Percentiles rank a stretch among this genome's conserved stretches.
Conservation (phyloP, 2,329 filamentous ascomycete genomes). For the Bimuria novae-zelandiae region DNA sequence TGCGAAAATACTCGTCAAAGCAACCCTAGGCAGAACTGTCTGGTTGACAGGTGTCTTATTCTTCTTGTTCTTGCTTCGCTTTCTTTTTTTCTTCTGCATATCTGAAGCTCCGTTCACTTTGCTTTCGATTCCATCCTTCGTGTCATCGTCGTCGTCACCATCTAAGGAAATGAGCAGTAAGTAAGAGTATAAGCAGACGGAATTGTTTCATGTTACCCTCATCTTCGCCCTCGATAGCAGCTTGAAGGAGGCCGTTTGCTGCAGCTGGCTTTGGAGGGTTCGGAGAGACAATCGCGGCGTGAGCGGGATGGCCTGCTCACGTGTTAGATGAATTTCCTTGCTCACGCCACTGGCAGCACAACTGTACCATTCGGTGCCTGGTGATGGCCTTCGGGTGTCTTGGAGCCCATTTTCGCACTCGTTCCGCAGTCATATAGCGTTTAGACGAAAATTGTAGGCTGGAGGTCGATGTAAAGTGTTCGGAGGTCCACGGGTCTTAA, state of each 20-base stretch:
- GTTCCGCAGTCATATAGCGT: slow-evolving; percentile 12
- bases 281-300: slow-evolving; percentile 26
- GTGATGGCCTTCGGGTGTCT: slow-evolving; percentile 44
- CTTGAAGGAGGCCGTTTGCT: slow-evolving; percentile 42
- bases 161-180: slow-evolving; percentile 10
- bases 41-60: slow-evolving; percentile 67
- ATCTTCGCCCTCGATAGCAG: slow-evolving; percentile 48
- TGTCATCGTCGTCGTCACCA: slow-evolving; percentile 55
- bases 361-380: slow-evolving; percentile 37
- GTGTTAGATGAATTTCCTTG: slow-evolving; percentile 27
- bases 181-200: not conserved
- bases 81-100: slow-evolving; percentile 72
- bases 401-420: slow-evolving; percentile 42
- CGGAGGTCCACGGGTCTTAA: not conserved
- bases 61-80: slow-evolving; percentile 72
- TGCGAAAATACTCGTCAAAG: slow-evolving; percentile 71
- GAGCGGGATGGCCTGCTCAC: slow-evolving; percentile 31
- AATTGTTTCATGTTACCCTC: too few species aligned
- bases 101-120: slow-evolving; percentile 22
- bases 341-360: not conserved
- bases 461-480: not conserved
- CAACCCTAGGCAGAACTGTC: slow-evolving; percentile 73
- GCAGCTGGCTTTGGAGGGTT: slow-evolving; percentile 43
- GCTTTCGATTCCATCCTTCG: slow-evolving; percentile 43
- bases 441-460: not conserved